Conservation (phyloP, 2,329 filamentous ascomycete genomes). For the Trichoderma simmonsii region DNA sequence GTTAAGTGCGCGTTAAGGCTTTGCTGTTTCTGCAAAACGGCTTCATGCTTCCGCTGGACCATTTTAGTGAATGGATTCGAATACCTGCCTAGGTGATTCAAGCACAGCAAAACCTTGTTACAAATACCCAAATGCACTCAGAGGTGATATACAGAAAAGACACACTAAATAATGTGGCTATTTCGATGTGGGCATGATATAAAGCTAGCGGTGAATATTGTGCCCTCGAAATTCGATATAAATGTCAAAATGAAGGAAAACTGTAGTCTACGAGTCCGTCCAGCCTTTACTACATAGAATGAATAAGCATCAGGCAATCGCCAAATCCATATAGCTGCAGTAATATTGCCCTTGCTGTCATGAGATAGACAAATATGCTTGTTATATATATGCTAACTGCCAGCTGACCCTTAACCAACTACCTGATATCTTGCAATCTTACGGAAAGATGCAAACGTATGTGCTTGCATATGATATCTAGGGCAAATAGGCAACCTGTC, state of each 20-base stretch:
- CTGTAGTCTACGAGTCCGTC: background rate
- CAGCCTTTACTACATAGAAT: background rate
- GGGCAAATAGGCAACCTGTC: conserved; percentile 5
- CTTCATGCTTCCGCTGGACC: background rate
- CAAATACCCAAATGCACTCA: background rate
- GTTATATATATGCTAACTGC: background rate
- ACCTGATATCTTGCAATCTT: background rate
- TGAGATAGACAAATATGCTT: background rate
- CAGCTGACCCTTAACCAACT: background rate
- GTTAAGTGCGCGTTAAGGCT: background rate
- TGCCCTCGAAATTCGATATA: background rate
- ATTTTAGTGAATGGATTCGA: background rate
- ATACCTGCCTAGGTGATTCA: background rate
- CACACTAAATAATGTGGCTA: background rate
- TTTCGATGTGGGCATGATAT: background rate
- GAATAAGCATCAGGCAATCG: background rate
- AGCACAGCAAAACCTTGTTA: background rate
- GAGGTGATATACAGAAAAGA: background rate
- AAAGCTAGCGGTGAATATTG: background rate
- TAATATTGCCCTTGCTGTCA: background rate
- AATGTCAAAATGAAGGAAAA: no score
- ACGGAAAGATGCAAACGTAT: background rate
- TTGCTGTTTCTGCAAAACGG: background rate
- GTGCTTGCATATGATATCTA: conserved; percentile 13
- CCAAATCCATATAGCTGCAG: background rate